Conservation (phyloP, 371 early-diverging fungal genomes). For the Syncephalastrum monosporum region DNA sequence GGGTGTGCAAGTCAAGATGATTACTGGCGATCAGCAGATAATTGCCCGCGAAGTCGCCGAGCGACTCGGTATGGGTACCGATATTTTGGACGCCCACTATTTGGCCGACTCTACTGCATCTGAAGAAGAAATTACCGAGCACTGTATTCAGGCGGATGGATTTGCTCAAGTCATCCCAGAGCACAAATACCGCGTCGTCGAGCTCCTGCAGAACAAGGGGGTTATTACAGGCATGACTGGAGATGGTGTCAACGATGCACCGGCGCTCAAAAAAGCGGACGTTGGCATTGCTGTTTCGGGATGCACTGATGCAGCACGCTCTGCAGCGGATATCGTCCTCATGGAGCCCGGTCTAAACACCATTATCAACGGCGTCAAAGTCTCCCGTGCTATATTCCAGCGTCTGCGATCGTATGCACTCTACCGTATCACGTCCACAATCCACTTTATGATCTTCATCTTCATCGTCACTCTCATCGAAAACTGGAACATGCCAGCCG, state of each 20-base stretch:
- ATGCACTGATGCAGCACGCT: slow-evolving; percentile 93
- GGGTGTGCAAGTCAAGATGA: slow-evolving; percentile 90
- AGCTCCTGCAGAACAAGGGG: slow-evolving; percentile 66
- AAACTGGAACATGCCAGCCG: slow-evolving; percentile 81
- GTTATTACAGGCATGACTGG: slow-evolving; percentile 77
- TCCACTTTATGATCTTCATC: slow-evolving; percentile 92
- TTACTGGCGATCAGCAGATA: slow-evolving; percentile 88
- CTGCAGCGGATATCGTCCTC: slow-evolving; percentile 94
- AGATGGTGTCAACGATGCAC: slow-evolving; percentile 89
- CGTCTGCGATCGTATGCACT: slow-evolving; percentile 91
- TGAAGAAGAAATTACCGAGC: slow-evolving; percentile 56
- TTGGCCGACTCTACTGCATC: slow-evolving; percentile 75
- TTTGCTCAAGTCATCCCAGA: slow-evolving; percentile 97
- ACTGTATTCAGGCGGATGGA: slow-evolving; percentile 85
- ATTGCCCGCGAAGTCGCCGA: slow-evolving; percentile 85
- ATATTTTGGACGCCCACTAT: slow-evolving; percentile 75
- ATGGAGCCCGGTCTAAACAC: slow-evolving; percentile 85
- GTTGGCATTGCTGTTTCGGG: slow-evolving; percentile 76
- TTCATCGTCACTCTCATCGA: slow-evolving; percentile 81
- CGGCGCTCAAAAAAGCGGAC: slow-evolving; percentile 88
- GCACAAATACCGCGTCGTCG: slow-evolving; percentile 84
- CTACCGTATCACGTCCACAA: slow-evolving; percentile 91
- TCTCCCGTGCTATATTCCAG: slow-evolving; percentile 91
- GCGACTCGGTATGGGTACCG: slow-evolving; percentile 80
- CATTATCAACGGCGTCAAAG: slow-evolving; percentile 82